Evolutionary conservation across 2,329 filamentous ascomycete genomes (phyloP).

Genomic region (Ascochyta fabae): DNA sequence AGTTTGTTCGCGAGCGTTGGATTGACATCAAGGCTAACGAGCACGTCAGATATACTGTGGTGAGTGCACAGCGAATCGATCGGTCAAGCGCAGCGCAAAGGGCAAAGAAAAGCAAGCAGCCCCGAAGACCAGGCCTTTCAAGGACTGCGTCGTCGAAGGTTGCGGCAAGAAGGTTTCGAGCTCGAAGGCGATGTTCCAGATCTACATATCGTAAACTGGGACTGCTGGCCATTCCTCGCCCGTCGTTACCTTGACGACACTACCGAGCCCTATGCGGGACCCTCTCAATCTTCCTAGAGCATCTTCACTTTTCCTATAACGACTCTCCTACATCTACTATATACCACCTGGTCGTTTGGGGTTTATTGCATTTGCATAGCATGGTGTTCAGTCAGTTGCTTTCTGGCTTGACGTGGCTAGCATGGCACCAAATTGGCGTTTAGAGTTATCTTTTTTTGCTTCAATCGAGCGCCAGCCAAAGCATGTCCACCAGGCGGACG

Average conservation of each 20-base stretch:
- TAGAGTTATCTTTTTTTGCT: neutral
- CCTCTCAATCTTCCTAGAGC: neutral
- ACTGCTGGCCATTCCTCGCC: neutral
- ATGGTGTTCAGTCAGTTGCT: slow-evolving; percentile 16
- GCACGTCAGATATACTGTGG: slow-evolving; percentile 59
- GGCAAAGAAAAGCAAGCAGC: slow-evolving; percentile 46
- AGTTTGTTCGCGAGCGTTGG: slow-evolving; percentile 38
- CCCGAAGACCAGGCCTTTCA: slow-evolving; percentile 48
- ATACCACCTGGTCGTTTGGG: neutral
- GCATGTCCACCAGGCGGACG: neutral
- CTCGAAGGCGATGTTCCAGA: slow-evolving; percentile 49
- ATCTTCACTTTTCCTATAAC: neutral
- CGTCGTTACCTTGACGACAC: neutral
- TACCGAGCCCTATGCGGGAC: too few relatives aligned
- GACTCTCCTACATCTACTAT: slow-evolving; percentile 7
- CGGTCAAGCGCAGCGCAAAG: slow-evolving; percentile 46
- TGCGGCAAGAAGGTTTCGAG: slow-evolving; percentile 48
- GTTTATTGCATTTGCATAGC: slow-evolving; percentile 30
- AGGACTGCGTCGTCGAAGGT: slow-evolving; percentile 54
- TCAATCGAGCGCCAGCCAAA: neutral
- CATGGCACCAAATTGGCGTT: slow-evolving; percentile 6
- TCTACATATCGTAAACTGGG: slow-evolving; percentile 45
- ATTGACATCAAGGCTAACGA: slow-evolving; percentile 7
- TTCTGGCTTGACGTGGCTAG: neutral
- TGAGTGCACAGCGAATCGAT: slow-evolving; percentile 55